Base-by-base conservation (phyloP, 2,329 filamentous ascomycete genomes). In the Metarhizium sp. region DNA sequence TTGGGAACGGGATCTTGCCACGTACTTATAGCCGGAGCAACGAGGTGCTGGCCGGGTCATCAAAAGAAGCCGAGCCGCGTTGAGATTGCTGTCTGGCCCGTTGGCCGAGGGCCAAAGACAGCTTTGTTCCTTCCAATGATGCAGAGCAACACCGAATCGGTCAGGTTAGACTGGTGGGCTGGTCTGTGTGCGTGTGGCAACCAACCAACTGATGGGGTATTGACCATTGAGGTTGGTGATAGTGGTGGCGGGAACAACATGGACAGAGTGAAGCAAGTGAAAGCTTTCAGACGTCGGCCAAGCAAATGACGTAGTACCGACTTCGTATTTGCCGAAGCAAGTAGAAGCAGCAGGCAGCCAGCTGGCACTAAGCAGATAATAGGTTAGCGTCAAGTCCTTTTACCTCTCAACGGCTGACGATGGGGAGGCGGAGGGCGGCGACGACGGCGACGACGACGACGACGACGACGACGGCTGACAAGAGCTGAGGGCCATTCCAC, bases 221-320 rank as follows among this genome's bases (percentile, higher is more conserved):
- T 34, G 32, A 34, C 32, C 20, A 16, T 8, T 18, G 42, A 45
- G n/a, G 42, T 18, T 45, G 42, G 42, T 32, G 55, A 43, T 45
- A 4, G 34, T 52, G 53, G 3, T 25, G 55, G 38, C 14, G 40
- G 30, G 20, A 51, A 38, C 8, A 16, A 40, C 34, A 36, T 36
- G 13, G 38, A 40, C 11, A 16, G 38, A 13, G 32, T 7, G 6
- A 34, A 34, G 32, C 32, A 34, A 10, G 32, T 7, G 32, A 34
- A 34, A 34, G 32, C 10, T 51, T 38, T 29, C 34, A 40, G 38
- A 47, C 13, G 45, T 46, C 51, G 50, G 49, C 50, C 51, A 51
- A 52, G 47, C 14, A 29, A 40, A 61, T 63, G 61, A 60, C 57
- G 61, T 62, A 58, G 59, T 55, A 63, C 58, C 40, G 43, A 51